These are phyloP conservation scores for Beta macrorhiza DNA, from an alignment of 179 eudicot genomes.

Conservation along the genomic window DNA sequence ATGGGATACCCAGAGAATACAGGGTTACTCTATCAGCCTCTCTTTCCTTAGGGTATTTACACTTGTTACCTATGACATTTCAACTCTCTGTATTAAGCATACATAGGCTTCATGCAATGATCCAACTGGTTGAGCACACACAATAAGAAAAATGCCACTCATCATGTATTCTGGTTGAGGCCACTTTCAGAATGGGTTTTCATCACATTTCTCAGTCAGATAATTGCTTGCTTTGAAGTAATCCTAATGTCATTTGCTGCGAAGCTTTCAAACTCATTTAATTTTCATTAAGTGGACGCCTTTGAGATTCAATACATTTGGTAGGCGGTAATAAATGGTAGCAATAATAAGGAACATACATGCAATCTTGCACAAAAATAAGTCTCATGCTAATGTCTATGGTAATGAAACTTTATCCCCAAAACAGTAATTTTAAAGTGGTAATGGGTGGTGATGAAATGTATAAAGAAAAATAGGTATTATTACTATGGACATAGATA, in stretches of 20 bases:
- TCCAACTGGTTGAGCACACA: not conserved
- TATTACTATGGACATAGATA: too few relatives aligned
- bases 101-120: not conserved
- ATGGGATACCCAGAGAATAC: slow-evolving; percentile 90
- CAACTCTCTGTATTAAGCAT: not conserved
- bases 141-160: not conserved
- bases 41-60: slow-evolving; percentile 62
- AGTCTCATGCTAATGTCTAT: too few relatives aligned
- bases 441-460: too few relatives aligned
- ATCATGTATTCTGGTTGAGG: not conserved
- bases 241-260: not conserved
- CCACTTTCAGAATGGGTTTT: not conserved
- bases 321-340: not conserved
- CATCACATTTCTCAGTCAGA: not conserved
- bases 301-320: not conserved
- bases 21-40: slow-evolving; percentile 70
- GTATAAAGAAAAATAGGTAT: too few relatives aligned
- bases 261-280: not conserved
- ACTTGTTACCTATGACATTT: not conserved
- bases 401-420: too few relatives aligned
- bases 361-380: not conserved
- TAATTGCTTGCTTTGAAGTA: not conserved
- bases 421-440: too few relatives aligned
- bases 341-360: not conserved
- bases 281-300: not conserved